These are phyloP conservation scores for Aspergillus kassunensis DNA, from an alignment of 495 filamentous ascomycete species.

Conservation along the genomic window DNA sequence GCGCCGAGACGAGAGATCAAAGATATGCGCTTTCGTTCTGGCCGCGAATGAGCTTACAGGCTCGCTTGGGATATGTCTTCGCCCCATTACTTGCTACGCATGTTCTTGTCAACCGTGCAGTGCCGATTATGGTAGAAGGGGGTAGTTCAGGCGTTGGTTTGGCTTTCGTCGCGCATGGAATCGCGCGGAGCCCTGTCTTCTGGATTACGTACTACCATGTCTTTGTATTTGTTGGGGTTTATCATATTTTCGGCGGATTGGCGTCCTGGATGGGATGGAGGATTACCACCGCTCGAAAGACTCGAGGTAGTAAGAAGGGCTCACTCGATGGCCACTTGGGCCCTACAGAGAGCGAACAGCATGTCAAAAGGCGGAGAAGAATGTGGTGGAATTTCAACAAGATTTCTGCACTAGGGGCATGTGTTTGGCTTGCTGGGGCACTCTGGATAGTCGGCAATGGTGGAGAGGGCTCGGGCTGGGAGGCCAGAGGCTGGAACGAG, in stretches of 20 bases:
- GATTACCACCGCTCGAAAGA: slow-evolving; percentile 36
- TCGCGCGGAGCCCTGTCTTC: slow-evolving; percentile 62
- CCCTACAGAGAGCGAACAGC: slow-evolving; percentile 35
- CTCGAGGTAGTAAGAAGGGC: slow-evolving; percentile 32
- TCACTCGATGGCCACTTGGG: slow-evolving; percentile 37
- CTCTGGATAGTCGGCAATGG: slow-evolving; percentile 71
- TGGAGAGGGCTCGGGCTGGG: slow-evolving; percentile 70
- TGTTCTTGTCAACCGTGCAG: slow-evolving; percentile 62
- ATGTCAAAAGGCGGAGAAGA: slow-evolving; percentile 45
- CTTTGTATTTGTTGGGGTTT: slow-evolving; percentile 65
- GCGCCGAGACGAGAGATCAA: slow-evolving; percentile 49
- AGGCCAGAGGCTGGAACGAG: slow-evolving; percentile 73
- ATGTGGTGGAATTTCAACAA: slow-evolving; percentile 69
- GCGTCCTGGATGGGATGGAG: slow-evolving; percentile 66
- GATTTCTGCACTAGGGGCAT: slow-evolving; percentile 51
- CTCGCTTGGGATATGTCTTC: slow-evolving; percentile 63
- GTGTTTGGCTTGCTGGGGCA: slow-evolving; percentile 75
- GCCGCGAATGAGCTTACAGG: slow-evolving; percentile 64
- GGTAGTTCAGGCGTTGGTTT: slow-evolving; percentile 78
- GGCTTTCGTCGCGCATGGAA: slow-evolving; percentile 81
- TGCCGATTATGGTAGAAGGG: slow-evolving; percentile 72
- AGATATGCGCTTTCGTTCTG: slow-evolving; percentile 45
- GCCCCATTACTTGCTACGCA: slow-evolving; percentile 63
- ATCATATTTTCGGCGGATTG: slow-evolving; percentile 80
- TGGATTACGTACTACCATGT: slow-evolving; percentile 62